Evolutionary conservation across 108 stramenopile genomes (phyloP), one percentile per base, ranked within the genome.

Genomic region (Cyclotella baltica): DNA sequence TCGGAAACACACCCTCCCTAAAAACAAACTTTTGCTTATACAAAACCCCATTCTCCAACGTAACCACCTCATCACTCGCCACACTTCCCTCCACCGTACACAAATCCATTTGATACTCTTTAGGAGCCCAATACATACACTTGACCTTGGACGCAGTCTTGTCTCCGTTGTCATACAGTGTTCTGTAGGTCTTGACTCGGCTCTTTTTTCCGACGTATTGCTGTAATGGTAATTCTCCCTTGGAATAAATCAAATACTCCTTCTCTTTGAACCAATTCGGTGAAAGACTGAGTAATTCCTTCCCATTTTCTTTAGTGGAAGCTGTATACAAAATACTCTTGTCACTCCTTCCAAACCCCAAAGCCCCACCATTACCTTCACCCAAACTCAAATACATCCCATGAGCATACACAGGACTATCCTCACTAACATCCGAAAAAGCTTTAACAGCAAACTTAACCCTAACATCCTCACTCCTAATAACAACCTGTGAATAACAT

Each of bases 401-500:
- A 76, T 93, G 92, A 11, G 86, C 66, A 62, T 83, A 86, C 25
- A 85, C 77, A 0, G 88, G 79, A 77, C 91, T 91, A n/a, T 74
- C 48, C 19, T 85, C 83, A 2, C 78, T 55, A 19, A 85, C 82
- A 75, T 94, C 95, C 51, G 93, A 90, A 55, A 90, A 86, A 5
- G 93, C 96, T 82, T 96, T 96, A 35, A 94, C 94, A 3, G 91
- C 90, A 75, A 91, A 96, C 69, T 97, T 97, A 13, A 96, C 89
- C 35, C 75, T 86, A 29, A 97, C 84, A 76, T 95, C 88, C 46
- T 83, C 75, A 46, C 51, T 83, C 25, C 83, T 56, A 40, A 96
- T 67, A 0, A 92, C 88, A 15, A 86, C 95, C 48, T 75, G 84
- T 2, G 92, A 93, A 80, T 97, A 97, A 83, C 97, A 97, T 20